These are phyloP conservation scores for Orbilia oligospora DNA, from an alignment of 2,329 filamentous ascomycete species.

Conservation along the genomic window DNA sequence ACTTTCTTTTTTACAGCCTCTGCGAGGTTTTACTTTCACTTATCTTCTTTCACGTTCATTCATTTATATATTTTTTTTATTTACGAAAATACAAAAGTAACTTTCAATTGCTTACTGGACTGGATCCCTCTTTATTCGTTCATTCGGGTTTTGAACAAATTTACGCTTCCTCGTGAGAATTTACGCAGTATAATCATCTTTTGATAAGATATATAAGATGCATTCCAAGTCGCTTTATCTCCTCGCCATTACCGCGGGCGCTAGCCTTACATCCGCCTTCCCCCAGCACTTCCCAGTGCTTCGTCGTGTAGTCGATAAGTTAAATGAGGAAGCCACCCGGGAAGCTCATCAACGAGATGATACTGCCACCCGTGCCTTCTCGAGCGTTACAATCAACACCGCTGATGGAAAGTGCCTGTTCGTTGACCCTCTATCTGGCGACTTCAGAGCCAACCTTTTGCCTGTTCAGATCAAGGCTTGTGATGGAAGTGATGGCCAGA, in stretches of 20 bases:
- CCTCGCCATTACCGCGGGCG: constrained; percentile 40
- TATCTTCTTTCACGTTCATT: constrained; percentile 27
- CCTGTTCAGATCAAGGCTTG: constrained; percentile 70
- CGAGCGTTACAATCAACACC: constrained; percentile 68
- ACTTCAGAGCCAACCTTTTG: constrained; percentile 73
- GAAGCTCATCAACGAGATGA: constrained; percentile 70
- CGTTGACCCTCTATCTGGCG: constrained; percentile 71
- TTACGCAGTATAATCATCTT: constrained; percentile 25
- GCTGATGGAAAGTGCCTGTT: constrained; percentile 71
- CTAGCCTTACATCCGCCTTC: constrained; percentile 36
- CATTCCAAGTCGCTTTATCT: constrained; percentile 46
- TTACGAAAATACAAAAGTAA: constrained; percentile 21
- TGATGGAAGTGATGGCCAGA: constrained; percentile 69
- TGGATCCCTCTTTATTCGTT: constrained; percentile 54
- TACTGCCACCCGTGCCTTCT: constrained; percentile 70
- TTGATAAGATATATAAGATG: constrained; percentile 42
- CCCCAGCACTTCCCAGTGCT: constrained; percentile 31
- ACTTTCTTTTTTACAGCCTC: constrained; percentile 49
- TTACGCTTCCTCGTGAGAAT: constrained; percentile 12
- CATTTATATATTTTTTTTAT: neutral
- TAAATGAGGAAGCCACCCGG: constrained; percentile 71
- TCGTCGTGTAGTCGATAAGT: constrained; percentile 69
- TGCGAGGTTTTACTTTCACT: constrained; percentile 57
- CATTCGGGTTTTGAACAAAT: constrained; percentile 30
- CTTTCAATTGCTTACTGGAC: constrained; percentile 40